A percentile compares a stretch with the other conserved stretches of the same genome.
phyloP scores from a whole-genome alignment of 768 basidiomycete genomes.

The Tricholoma bakamatsutake region DNA sequence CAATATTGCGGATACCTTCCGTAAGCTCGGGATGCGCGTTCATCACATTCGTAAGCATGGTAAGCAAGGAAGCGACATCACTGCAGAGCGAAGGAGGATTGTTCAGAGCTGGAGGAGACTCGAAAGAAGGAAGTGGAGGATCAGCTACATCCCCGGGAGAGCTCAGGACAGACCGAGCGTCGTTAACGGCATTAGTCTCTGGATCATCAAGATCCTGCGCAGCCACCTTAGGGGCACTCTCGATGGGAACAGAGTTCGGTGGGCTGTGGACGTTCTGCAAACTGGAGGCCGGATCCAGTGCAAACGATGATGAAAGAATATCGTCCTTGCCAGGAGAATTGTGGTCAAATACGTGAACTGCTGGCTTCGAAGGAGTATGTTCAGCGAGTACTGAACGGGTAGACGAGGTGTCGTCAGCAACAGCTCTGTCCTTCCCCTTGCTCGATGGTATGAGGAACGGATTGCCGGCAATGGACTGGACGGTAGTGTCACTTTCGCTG shows the following conservation, averaged over 20 bases:
- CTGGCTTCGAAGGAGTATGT: conserved; percentile 47
- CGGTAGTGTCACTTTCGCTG: conserved; percentile 27
- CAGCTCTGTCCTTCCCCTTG: conserved; percentile 50
- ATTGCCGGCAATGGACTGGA: conserved; percentile 15
- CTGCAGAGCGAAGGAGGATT: conserved; percentile 44
- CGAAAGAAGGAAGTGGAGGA: conserved; percentile 47
- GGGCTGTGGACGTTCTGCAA: not conserved
- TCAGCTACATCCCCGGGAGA: conserved; percentile 23
- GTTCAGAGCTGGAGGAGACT: conserved; percentile 19
- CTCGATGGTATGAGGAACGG: conserved; percentile 16
- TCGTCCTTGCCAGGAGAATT: conserved; percentile 10
- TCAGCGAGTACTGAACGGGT: conserved; percentile 35
- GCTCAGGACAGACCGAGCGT: not conserved
- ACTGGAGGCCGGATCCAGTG: conserved; percentile 5
- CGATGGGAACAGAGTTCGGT: conserved; percentile 15
- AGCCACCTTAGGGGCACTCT: conserved; percentile 32
- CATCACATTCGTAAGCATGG: conserved; percentile 48
- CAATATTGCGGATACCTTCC: conserved; percentile 58
- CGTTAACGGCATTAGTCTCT: not conserved
- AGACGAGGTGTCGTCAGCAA: conserved; percentile 28
- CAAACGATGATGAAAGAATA: not conserved
- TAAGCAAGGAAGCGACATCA: conserved; percentile 61
- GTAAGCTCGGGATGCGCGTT: conserved; percentile 67
- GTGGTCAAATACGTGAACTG: conserved; percentile 54
- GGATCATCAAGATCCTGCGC: conserved; percentile 12